Evolutionary conservation across 176 grass and related monocot genomes (phyloP), one percentile per base, ranked within the genome.

Genomic region (Lolium perenne): DNA sequence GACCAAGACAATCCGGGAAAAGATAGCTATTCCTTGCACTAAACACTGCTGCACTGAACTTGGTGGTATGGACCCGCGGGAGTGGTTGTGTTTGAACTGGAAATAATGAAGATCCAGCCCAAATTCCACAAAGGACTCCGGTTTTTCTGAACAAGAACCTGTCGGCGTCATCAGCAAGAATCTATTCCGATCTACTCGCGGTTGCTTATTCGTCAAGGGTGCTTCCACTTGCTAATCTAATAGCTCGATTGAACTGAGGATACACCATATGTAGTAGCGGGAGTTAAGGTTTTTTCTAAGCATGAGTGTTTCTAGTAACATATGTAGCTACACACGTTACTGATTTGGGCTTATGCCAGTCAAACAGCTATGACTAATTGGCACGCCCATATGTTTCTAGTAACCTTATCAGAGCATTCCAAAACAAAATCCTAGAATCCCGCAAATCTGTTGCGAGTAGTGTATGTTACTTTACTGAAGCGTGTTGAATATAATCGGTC

Each of bases 1-100:
- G 22, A 76, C 72, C 22, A 75, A 75, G 48, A 75, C 22, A 76
- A 53, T 54, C 72, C 15, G 72, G 72, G 72, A 32, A 32, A 51
- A 76, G 72, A 76, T 32, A 51, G 47, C 10, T 53, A 7, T 53
- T 26, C 25, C 72, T 76, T 53, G 23, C 72, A 50, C 72, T 22
- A 75, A 25, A 75, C 23, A 32, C 14, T 74, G 29, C 13, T 53
- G 53, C 1, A 17, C 72, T 51, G 3, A 74, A 51, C 46, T 74
- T 26, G 45, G 61, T 65, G 62, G 45, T 25, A 50, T 74, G 71
- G 71, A 29, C 71, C 71, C 46, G 22, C 71, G 2, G 71, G 46
- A 29, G 71, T 74, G 46, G 71, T 50, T 74, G 71, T 29, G 7
- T 51, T 29, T 51, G 14, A 74, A 14, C 46, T 29, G 23, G 16